A percentile compares a stretch with the other conserved stretches of the same genome.
phyloP scores from a whole-genome alignment of 352 stramenopile genomes.

The Globisporangium megalacanthum region DNA sequence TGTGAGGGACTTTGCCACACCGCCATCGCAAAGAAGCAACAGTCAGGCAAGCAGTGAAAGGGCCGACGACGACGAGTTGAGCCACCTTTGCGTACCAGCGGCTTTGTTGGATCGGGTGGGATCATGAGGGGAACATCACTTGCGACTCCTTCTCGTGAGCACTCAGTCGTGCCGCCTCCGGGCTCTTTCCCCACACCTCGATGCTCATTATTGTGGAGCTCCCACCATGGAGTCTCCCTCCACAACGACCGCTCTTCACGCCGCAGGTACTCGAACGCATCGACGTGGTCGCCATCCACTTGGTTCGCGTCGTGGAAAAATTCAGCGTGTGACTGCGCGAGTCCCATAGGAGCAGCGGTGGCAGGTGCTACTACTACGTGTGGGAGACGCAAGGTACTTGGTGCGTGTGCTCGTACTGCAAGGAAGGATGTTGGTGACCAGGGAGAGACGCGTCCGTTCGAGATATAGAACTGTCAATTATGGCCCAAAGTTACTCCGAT shows the following conservation, averaged over 20 bases:
- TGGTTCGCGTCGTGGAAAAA: constrained; percentile 37
- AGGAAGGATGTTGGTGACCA: too few species aligned
- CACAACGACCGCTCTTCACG: constrained; percentile 38
- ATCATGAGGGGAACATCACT: background rate
- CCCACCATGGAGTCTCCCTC: constrained; percentile 32
- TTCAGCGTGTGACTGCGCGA: constrained; percentile 39
- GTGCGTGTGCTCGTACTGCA: too few species aligned
- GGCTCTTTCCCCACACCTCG: background rate
- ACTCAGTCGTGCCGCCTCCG: too few species aligned
- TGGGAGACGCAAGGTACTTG: too few species aligned
- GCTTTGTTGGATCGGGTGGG: constrained; percentile 8
- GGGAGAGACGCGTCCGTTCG: too few species aligned
- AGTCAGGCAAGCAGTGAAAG: constrained; percentile 3
- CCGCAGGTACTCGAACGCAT: constrained; percentile 38
- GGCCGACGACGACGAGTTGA: too few species aligned
- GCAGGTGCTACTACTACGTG: background rate
- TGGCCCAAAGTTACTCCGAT: too few species aligned
- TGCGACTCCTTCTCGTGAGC: background rate
- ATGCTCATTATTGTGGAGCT: constrained; percentile 1
- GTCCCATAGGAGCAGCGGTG: constrained; percentile 23
- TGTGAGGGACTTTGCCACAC: constrained; percentile 23
- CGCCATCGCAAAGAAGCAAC: background rate
- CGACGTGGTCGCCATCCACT: constrained; percentile 27
- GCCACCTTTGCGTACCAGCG: constrained; percentile 16
- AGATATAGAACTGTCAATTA: too few species aligned